A percentile compares a stretch with the other conserved stretches of the same genome.
Evolutionary conservation across 352 stramenopile genomes (phyloP).

Genomic region (Phytophthora agathidicida): DNA sequence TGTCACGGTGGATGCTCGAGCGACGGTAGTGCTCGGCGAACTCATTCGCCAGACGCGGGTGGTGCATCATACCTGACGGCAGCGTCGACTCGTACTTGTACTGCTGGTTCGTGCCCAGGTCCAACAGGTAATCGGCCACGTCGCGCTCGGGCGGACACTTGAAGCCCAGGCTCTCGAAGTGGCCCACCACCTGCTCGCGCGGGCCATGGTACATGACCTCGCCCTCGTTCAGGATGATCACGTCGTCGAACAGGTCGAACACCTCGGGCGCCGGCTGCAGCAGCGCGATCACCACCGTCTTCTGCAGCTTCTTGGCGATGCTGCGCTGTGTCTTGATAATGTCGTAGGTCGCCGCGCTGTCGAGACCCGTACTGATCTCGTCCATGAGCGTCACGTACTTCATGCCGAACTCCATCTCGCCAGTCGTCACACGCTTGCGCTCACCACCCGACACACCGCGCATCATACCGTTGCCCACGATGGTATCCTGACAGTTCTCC

Average conservation of each 20-base stretch:
- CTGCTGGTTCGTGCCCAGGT: constrained; percentile 51
- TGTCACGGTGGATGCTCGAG: constrained; percentile 36
- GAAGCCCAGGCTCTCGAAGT: constrained; percentile 36
- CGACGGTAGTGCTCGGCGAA: constrained; percentile 38
- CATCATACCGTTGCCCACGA: constrained; percentile 63
- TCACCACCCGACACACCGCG: constrained; percentile 75
- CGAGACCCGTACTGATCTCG: constrained; percentile 70
- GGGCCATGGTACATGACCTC: constrained; percentile 49
- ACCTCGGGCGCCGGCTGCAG: constrained; percentile 81
- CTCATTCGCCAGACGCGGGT: constrained; percentile 38
- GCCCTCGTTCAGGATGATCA: constrained; percentile 54
- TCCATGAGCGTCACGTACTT: constrained; percentile 87
- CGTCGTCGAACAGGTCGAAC: constrained; percentile 56
- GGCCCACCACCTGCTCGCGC: constrained; percentile 56
- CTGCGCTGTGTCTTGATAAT: constrained; percentile 53
- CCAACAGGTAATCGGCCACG: constrained; percentile 51
- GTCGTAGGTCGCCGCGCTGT: constrained; percentile 62
- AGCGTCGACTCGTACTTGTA: constrained; percentile 36
- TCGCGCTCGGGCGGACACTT: constrained; percentile 43
- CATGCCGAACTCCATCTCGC: constrained; percentile 87
- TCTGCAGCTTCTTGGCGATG: constrained; percentile 50
- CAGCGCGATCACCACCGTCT: constrained; percentile 75
- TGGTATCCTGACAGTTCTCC: constrained; percentile 49
- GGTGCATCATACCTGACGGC: constrained; percentile 15
- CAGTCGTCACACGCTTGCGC: constrained; percentile 73